Evolutionary conservation across 495 filamentous ascomycete genomes (phyloP), one percentile per base, ranked within the genome.

Genomic region (Penicillium herquei): DNA sequence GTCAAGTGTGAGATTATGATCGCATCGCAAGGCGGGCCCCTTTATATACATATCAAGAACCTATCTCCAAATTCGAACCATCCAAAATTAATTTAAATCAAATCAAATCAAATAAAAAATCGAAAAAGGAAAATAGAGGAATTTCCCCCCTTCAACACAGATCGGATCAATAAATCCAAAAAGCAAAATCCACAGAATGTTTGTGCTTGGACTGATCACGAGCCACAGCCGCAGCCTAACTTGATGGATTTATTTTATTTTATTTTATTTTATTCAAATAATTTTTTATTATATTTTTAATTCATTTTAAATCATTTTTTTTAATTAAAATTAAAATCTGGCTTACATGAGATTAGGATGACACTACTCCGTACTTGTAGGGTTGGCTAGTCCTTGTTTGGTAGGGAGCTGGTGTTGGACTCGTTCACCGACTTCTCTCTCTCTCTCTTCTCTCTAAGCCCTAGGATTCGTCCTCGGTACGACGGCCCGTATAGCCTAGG

Each of bases 381-480:
- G 13, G 9, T 17, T 18, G 5, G 39, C 39, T 42, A 42, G 39
- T 42, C 39, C 39, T 7, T 10, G 14, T 17, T 42, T 2, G 42
- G 42, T 21, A 30, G 42, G 16, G 18, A 21, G 41, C 7, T 18
- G 18, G 40, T 46, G 43, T 46, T 44, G 17, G 35, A 47, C 35
- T 7, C 34, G 31, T 59, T 67, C 64, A 67, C 64, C 64, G 64
- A 64, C 64, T n/a, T n/a, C n/a, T n/a, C n/a, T n/a, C n/a, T 65
- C 57, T 59, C 51, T 37, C 9, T 9, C 2, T 37, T 37, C 16
- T 37, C 30, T n/a, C 16, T 32, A n/a, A n/a, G n/a, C 35, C 57
- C 53, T 53, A 54, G 53, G 49, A 61, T 57, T 61, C 50, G 39
- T 41, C 37, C 26, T 14, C 49, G 39, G 39, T 32, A 41, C 16